Evolutionary conservation across 208 protist species (phyloP), one percentile per base, ranked within the genome.

Genomic region (Leishmania lainsoni): DNA sequence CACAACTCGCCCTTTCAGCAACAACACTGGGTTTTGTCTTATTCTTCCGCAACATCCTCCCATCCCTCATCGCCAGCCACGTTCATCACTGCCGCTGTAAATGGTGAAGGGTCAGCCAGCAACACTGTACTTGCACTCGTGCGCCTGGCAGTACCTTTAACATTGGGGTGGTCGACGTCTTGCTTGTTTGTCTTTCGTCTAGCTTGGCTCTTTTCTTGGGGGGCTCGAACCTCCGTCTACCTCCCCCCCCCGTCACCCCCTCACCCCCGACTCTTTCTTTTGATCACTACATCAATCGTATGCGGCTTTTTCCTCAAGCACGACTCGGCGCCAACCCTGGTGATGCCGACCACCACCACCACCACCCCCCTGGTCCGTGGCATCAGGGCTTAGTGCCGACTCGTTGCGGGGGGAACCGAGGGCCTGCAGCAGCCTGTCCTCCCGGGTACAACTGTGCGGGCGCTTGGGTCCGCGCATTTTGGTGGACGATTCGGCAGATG

Each of bases 171-270:
- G 14, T 70, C 14, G 29, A 29, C 59, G 74, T 56, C 45, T 79
- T 58, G 51, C 76, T 49, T 65, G 32, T 49, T 63, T 66, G 45
- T 45, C 72, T 66, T 51, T 73, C 58, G 26, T 63, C 58, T 29
- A 63, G 26, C 26, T 63, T 29, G 63, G 29, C 22, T 69, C 9
- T 42, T 39, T 69, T 42, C 22, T 29, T n/a, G 58, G 26, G 58
- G 26, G 58, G 26, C 16, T 29, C 22, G 26, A n/a, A n/a, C 16
- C 16, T 63, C 26, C 22, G 58, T 29, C 58, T 63, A n/a, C 58
- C 16, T 63, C 42, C 42, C 6, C 42, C 6, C 42, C 6, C 42
- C 42, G 42, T 45, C 42, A 45, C 42, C 42, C 42, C 42, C 42
- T 45, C 42, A 45, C 42, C 42, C 42, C 42, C 42, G n/a, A 45